Conservation (phyloP, 139 green algal species). For the Chlorella ohadii region DNA sequence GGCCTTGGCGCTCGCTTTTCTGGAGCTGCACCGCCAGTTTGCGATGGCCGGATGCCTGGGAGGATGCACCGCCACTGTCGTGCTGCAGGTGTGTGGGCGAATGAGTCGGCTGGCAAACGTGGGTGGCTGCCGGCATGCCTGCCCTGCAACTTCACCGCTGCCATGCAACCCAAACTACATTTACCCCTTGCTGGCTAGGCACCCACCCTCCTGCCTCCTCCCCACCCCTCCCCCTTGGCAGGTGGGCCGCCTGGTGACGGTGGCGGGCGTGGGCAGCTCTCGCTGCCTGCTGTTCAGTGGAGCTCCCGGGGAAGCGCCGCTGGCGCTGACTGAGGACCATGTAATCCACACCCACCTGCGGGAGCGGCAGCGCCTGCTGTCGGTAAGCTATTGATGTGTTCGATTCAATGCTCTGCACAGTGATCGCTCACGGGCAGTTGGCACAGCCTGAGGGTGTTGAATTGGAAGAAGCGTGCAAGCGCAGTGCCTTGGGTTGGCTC, state of each 20-base stretch:
- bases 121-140: too few relatives aligned
- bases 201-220: too few relatives aligned
- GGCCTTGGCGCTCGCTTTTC: neutral
- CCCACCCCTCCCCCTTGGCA: neutral
- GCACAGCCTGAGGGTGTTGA: too few relatives aligned
- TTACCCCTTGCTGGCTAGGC: too few relatives aligned
- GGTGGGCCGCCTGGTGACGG: neutral
- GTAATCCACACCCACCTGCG: neutral
- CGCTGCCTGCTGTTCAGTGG: neutral
- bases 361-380: constrained; percentile 10
- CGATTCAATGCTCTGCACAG: too few relatives aligned
- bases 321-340: neutral
- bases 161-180: too few relatives aligned
- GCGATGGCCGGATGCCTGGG: neutral
- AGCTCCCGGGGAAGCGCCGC: neutral
- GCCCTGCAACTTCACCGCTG: too few relatives aligned
- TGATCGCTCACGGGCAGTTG: too few relatives aligned
- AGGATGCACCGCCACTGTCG: neutral
- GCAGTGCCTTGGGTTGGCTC: too few relatives aligned
- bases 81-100: neutral
- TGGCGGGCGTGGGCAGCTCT: neutral
- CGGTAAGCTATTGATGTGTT: too few relatives aligned
- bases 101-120: too few relatives aligned
- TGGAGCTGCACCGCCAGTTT: constrained; percentile 7
- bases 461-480: too few relatives aligned